These are phyloP conservation scores for Lentinula edodes DNA, from an alignment of 768 basidiomycete genomes.

Conservation along the genomic window DNA sequence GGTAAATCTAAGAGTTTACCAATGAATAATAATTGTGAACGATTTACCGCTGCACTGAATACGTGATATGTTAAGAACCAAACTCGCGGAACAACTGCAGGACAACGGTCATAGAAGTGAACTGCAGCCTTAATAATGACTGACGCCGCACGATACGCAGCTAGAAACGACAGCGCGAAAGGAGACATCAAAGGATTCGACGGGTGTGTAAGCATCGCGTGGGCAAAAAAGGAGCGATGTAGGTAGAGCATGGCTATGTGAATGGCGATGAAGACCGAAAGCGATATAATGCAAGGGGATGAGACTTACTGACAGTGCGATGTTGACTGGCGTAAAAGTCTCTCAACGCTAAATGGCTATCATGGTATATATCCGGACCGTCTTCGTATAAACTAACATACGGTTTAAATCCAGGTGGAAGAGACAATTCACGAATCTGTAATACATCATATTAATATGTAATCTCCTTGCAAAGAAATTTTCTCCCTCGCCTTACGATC, in stretches of 20 bases:
- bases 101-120: constrained; percentile 43
- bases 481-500: constrained; percentile 28
- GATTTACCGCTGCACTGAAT: constrained; percentile 21
- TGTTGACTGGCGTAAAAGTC: constrained; percentile 54
- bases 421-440: constrained; percentile 36
- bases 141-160: constrained; percentile 47
- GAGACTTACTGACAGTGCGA: constrained; percentile 50
- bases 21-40: not conserved
- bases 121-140: constrained; percentile 44
- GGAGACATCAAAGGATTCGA: constrained; percentile 48
- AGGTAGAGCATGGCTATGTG: constrained; percentile 45
- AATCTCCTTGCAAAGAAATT: not conserved
- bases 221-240: constrained; percentile 53
- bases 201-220: constrained; percentile 50
- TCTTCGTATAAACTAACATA: constrained; percentile 39
- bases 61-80: constrained; percentile 49
- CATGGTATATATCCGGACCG: constrained; percentile 42
- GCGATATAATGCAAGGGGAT: not conserved
- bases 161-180: constrained; percentile 51
- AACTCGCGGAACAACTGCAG: constrained; percentile 40
- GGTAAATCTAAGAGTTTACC: not conserved
- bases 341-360: constrained; percentile 43
- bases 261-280: not conserved
- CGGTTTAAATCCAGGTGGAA: constrained; percentile 41
- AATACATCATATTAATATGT: too few relatives aligned